Conservation (phyloP, 805 yeast species). For the Candida chauliodis region DNA sequence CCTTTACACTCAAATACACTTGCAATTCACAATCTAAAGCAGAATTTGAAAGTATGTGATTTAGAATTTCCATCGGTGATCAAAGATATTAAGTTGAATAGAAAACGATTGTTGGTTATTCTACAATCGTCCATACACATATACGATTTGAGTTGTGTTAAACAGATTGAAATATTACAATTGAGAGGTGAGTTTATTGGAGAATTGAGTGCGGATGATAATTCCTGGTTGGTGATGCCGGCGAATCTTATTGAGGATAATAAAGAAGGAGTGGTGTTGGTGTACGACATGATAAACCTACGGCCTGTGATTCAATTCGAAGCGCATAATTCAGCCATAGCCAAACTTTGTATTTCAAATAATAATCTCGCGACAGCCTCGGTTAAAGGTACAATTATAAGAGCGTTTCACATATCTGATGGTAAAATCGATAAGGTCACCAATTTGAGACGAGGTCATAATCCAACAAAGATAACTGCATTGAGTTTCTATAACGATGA, state of each 20-base stretch:
- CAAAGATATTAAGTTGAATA: slow-evolving; percentile 69
- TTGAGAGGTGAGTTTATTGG: slow-evolving; percentile 26
- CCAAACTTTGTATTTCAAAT: slow-evolving; percentile 26
- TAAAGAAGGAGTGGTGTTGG: slow-evolving; percentile 37
- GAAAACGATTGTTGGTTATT: slow-evolving; percentile 76
- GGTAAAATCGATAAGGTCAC: slow-evolving; percentile 23
- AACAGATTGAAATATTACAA: slow-evolving; percentile 50
- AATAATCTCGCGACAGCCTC: slow-evolving; percentile 40
- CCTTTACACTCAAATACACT: slow-evolving; percentile 26
- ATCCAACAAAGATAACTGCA: slow-evolving; percentile 30
- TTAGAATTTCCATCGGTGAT: slow-evolving; percentile 79
- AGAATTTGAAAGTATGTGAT: slow-evolving; percentile 67
- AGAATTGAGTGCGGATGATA: slow-evolving; percentile 34
- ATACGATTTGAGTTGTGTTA: slow-evolving; percentile 89
- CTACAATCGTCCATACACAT: slow-evolving; percentile 71
- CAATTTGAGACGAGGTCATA: slow-evolving; percentile 40
- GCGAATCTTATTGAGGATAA: slow-evolving; percentile 24
- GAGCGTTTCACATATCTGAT: slow-evolving; percentile 26
- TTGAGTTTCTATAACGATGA: slow-evolving; percentile 33
- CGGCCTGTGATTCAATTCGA: slow-evolving; percentile 31
- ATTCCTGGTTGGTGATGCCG: slow-evolving; percentile 34
- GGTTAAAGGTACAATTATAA: slow-evolving; percentile 39
- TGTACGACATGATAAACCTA: slow-evolving; percentile 36
- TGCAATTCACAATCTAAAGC: slow-evolving; percentile 39
- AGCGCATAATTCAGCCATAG: slow-evolving; percentile 37